phyloP scores from a whole-genome alignment of 2,329 filamentous ascomycete species.

The Monosporascus cannonballus region DNA sequence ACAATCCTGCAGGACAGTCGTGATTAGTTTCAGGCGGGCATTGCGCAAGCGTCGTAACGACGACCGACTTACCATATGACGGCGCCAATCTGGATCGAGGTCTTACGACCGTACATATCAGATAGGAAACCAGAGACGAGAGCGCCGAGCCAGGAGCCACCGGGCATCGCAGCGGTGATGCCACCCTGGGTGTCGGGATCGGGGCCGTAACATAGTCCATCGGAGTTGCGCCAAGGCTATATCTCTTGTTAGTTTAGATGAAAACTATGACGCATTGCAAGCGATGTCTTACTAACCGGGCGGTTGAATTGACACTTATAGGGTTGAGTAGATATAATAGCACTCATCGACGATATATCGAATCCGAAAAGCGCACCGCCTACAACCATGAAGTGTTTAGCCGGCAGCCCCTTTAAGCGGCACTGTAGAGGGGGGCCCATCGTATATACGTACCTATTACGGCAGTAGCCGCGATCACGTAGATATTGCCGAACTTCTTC shows the following conservation, averaged over 20 bases:
- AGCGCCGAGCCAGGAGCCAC: constrained; percentile 62
- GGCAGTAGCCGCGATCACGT: constrained; percentile 36
- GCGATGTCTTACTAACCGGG: constrained; percentile 12
- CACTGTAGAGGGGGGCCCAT: neutral
- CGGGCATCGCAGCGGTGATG: constrained; percentile 66
- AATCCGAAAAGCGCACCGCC: constrained; percentile 37
- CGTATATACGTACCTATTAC: constrained; percentile 30
- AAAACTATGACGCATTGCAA: neutral
- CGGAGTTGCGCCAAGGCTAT: constrained; percentile 25
- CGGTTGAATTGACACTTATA: constrained; percentile 39
- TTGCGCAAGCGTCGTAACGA: too few relatives aligned
- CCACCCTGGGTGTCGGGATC: constrained; percentile 47
- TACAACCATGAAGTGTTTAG: constrained; percentile 10
- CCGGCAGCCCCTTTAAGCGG: neutral
- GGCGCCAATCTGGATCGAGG: constrained; percentile 43
- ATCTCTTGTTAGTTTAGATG: neutral
- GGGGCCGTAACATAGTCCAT: constrained; percentile 44
- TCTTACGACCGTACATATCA: constrained; percentile 45
- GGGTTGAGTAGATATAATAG: constrained; percentile 34
- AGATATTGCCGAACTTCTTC: constrained; percentile 33
- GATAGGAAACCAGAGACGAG: constrained; percentile 53
- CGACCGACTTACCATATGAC: constrained; percentile 39
- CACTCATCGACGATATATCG: constrained; percentile 40
- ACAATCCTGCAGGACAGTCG: constrained; percentile 31
- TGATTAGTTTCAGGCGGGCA: constrained; percentile 5